phyloP scores from a whole-genome alignment of 495 filamentous ascomycete genomes.

The Penicillium alfredii region DNA sequence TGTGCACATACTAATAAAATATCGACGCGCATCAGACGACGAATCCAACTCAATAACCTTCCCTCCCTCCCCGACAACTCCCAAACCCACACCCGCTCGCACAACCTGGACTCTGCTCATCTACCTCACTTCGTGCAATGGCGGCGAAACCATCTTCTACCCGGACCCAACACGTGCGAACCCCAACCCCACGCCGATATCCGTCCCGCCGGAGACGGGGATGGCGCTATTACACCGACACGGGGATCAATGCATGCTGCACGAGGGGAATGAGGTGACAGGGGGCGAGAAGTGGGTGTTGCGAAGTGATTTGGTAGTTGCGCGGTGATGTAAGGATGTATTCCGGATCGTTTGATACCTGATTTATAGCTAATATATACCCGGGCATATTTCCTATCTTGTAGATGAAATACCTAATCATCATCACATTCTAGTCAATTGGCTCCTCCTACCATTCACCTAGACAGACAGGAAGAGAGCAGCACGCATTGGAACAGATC shows the following conservation, averaged over 20 bases:
- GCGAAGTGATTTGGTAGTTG: conserved; percentile 78
- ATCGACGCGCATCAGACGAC: conserved; percentile 57
- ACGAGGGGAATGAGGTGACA: conserved; percentile 76
- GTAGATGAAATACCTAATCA: too few relatives aligned
- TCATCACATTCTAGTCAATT: conserved; percentile 14
- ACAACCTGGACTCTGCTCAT: conserved; percentile 93
- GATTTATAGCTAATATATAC: not conserved
- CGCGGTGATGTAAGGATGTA: conserved; percentile 28
- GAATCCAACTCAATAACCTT: conserved; percentile 67
- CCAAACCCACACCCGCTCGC: conserved; percentile 49
- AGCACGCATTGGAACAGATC: conserved; percentile 4
- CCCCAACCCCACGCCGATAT: conserved; percentile 52
- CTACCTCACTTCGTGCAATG: conserved; percentile 74
- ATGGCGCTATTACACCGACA: conserved; percentile 85
- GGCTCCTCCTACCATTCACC: conserved; percentile 11
- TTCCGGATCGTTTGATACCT: not conserved
- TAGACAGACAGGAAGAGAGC: too few relatives aligned
- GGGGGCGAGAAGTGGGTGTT: conserved; percentile 92
- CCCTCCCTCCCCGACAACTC: conserved; percentile 31
- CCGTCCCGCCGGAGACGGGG: conserved; percentile 69
- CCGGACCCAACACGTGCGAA: conserved; percentile 54
- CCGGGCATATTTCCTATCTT: too few relatives aligned
- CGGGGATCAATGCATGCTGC: conserved; percentile 81
- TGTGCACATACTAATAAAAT: not conserved
- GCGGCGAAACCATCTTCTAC: conserved; percentile 92